Conservation (phyloP, 768 basidiomycete genomes). For the Termitomyces sp. region DNA sequence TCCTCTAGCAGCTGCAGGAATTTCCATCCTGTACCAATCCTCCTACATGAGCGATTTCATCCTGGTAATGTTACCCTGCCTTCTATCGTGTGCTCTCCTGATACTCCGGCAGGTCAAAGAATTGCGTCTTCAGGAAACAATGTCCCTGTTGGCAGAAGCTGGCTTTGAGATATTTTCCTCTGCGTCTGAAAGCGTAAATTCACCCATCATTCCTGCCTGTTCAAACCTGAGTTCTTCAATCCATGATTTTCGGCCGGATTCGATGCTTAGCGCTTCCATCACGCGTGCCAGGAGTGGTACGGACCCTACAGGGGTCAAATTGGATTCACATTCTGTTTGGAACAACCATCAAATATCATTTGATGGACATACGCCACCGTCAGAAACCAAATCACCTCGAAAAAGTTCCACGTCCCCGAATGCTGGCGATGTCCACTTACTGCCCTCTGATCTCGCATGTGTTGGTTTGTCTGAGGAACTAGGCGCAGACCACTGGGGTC, state of each 20-base stretch:
- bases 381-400: slow-evolving; percentile 12
- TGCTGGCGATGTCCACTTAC: slow-evolving; percentile 52
- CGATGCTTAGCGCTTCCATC: slow-evolving; percentile 20
- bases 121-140: slow-evolving; percentile 54
- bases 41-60: slow-evolving; percentile 83
- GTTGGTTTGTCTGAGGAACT: slow-evolving; percentile 68
- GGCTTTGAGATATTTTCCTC: slow-evolving; percentile 64
- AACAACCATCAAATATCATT: not conserved
- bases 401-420: slow-evolving; percentile 48
- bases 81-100: not conserved
- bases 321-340: slow-evolving; percentile 8
- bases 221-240: slow-evolving; percentile 10
- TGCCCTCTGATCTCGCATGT: slow-evolving; percentile 69
- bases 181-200: slow-evolving; percentile 32
- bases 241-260: slow-evolving; percentile 13
- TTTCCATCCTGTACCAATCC: slow-evolving; percentile 78
- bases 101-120: slow-evolving; percentile 52
- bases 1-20: slow-evolving; percentile 68
- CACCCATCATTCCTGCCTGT: slow-evolving; percentile 15
- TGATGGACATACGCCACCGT: slow-evolving; percentile 3
- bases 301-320: slow-evolving; percentile 15
- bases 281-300: slow-evolving; percentile 41
- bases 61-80: slow-evolving; percentile 42
- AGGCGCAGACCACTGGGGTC: slow-evolving; percentile 62
- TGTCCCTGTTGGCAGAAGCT: slow-evolving; percentile 50